Base-by-base conservation (phyloP, 345 rosid species). In the Alliaria petiolata region DNA sequence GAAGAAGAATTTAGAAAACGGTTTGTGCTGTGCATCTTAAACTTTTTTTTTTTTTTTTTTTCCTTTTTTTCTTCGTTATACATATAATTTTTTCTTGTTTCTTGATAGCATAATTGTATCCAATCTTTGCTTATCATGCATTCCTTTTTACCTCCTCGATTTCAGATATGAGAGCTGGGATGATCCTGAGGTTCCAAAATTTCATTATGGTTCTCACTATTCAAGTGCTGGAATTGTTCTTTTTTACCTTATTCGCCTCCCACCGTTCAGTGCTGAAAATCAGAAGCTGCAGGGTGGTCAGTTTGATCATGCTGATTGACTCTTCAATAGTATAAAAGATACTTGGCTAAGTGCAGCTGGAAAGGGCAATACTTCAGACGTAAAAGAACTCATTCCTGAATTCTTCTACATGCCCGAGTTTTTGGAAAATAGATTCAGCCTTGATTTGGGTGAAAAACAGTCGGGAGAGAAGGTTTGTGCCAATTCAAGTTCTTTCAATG, bases 241-340 rank as follows among this genome's bases (percentile, higher is more conserved):
- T 38, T 92, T 95, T 82, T 95, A 92, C 81, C 99, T 95, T 80
- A 83, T 95, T 60, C 99, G 99, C 61, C 78, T 95, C 72, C 98
- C 98, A 38, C 99, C 99, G 60, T 95, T 92, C 80, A 95, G 99
- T 80, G 74, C 78, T 39, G 99, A 95, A 81, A 95, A 95, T 80
- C 99, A 92, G 86, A 95, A 95, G 87, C 89, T 95, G 56, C 99
- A 95, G 73, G 99, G 99, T 33, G 99, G 99, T 58, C 98, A 95
- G 82, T 95, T 95, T 51, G 99, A 95, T 80, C 99, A 95, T 79
- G 99, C 99, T 73, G 99, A 95, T 85, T 90, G 99, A 72, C 98
- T 95, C 70, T 95, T 95, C 76, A 90, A 87, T 80, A 81, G 93
- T 73, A 71, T 95, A 67, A 80, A 83, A 87, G 99, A 92, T 58